Evolutionary conservation across 805 yeast species (phyloP).

Genomic region (Kregervanrija fluxuum): DNA sequence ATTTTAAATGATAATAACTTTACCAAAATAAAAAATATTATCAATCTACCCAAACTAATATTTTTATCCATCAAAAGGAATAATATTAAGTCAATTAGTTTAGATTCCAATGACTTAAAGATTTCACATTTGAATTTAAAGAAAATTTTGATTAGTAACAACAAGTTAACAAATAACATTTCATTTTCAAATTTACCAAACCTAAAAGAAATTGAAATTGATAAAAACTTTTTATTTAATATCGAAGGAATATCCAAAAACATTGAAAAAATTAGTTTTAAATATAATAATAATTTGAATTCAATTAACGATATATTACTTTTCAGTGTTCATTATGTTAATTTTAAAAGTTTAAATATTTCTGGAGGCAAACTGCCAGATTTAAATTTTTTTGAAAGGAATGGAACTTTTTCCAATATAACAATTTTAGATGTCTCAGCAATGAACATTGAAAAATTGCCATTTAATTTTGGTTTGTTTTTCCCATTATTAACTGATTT

Average conservation of each 20-base stretch:
- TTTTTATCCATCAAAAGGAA: slow-evolving; percentile 38
- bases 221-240: slow-evolving; percentile 29
- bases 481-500: slow-evolving; percentile 43
- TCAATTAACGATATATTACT: slow-evolving; percentile 17
- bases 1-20: slow-evolving; percentile 37
- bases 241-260: slow-evolving; percentile 26
- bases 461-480: slow-evolving; percentile 27
- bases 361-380: slow-evolving; percentile 19
- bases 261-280: slow-evolving; percentile 37
- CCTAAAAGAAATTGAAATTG: slow-evolving; percentile 38
- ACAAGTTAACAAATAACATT: slow-evolving; percentile 1
- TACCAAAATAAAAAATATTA: slow-evolving; percentile 28
- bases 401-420: slow-evolving; percentile 26
- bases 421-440: slow-evolving; percentile 39
- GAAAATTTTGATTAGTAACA: slow-evolving; percentile 8
- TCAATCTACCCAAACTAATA: slow-evolving; percentile 29
- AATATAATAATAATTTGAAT: slow-evolving; percentile 25
- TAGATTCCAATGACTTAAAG: background rate
- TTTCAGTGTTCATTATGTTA: slow-evolving; percentile 12
- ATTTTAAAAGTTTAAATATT: slow-evolving; percentile 30
- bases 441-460: slow-evolving; percentile 34
- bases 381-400: background rate
- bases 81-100: slow-evolving; percentile 27
- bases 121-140: slow-evolving; percentile 5
- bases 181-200: slow-evolving; percentile 30